Evolutionary conservation across 345 rosid species (phyloP).

Genomic region (Pugionium cornutum): DNA sequence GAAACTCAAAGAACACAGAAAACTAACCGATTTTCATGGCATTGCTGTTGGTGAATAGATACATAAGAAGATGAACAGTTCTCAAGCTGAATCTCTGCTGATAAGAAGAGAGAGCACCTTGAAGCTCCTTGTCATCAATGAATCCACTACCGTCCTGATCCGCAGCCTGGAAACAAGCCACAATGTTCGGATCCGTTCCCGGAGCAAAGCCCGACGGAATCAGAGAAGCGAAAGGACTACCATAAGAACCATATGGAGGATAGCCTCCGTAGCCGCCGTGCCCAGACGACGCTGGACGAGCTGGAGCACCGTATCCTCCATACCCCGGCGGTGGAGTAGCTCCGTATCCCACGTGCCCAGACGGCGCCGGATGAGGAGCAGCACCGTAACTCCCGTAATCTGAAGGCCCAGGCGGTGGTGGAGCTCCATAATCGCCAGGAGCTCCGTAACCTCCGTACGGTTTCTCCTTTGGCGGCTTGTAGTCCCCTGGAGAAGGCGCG

Average conservation of each 20-base stretch:
- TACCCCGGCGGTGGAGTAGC: conserved; percentile 40
- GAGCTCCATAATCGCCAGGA: conserved; percentile 63
- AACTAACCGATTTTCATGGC: conserved; percentile 69
- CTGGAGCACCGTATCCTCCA: conserved; percentile 47
- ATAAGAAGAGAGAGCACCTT: conserved; percentile 77
- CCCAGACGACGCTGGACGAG: conserved; percentile 43
- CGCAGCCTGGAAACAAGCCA: conserved; percentile 78
- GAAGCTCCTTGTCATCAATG: conserved; percentile 87
- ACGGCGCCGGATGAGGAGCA: conserved; percentile 36
- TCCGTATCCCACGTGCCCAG: conserved; percentile 41
- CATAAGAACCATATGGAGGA: conserved; percentile 46
- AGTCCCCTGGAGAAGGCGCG: conserved; percentile 44
- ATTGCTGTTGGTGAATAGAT: conserved; percentile 74
- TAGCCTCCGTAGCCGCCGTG: conserved; percentile 42
- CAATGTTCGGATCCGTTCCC: conserved; percentile 79
- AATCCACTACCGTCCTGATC: conserved; percentile 88
- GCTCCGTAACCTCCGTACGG: conserved; percentile 42
- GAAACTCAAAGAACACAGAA: neutral
- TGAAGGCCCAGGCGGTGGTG: conserved; percentile 30
- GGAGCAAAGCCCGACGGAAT: conserved; percentile 82
- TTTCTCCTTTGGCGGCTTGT: conserved; percentile 73
- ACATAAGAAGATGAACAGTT: conserved; percentile 87
- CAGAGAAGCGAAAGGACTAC: conserved; percentile 69
- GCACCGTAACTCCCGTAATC: conserved; percentile 43
- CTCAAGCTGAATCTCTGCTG: conserved; percentile 86